These are phyloP conservation scores for Tagetes patula DNA, from an alignment of 129 eudicot species.

Conservation along the genomic window DNA sequence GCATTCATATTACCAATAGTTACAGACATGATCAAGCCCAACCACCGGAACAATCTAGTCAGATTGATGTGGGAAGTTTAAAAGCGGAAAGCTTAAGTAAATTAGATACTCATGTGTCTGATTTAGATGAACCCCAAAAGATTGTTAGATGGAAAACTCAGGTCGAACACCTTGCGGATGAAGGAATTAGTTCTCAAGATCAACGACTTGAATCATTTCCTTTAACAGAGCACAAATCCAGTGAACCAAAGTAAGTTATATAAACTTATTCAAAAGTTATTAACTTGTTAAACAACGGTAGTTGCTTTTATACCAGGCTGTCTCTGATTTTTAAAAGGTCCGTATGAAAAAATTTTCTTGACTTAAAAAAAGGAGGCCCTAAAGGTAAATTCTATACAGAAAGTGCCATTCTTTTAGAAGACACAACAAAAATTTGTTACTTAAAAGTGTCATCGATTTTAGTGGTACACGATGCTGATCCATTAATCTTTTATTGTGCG, in stretches of 20 bases:
- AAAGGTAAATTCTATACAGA: not conserved
- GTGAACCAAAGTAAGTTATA: constrained; percentile 30
- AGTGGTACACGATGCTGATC: not conserved
- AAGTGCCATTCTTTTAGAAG: not conserved
- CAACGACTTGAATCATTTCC: constrained; percentile 30
- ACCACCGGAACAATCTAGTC: constrained; percentile 28
- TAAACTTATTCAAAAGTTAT: not conserved
- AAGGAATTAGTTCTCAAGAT: constrained; percentile 28
- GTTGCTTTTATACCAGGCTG: not conserved
- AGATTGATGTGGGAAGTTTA: constrained; percentile 23
- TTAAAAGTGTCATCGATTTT: constrained; percentile 4
- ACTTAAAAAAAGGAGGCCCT: not conserved
- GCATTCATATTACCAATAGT: constrained; percentile 56
- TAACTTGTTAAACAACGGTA: not conserved
- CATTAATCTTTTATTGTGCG: not conserved
- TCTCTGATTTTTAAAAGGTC: not conserved
- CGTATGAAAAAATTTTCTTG: not conserved
- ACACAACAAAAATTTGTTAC: not conserved
- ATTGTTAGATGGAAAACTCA: constrained; percentile 35
- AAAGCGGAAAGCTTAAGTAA: constrained; percentile 20
- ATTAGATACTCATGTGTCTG: constrained; percentile 19
- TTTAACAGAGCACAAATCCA: constrained; percentile 7
- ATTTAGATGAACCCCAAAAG: constrained; percentile 35
- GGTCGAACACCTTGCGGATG: constrained; percentile 35
- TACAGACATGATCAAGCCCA: constrained; percentile 37